Base-by-base conservation (phyloP, 306 rosid species). In the Neltuma alba region DNA sequence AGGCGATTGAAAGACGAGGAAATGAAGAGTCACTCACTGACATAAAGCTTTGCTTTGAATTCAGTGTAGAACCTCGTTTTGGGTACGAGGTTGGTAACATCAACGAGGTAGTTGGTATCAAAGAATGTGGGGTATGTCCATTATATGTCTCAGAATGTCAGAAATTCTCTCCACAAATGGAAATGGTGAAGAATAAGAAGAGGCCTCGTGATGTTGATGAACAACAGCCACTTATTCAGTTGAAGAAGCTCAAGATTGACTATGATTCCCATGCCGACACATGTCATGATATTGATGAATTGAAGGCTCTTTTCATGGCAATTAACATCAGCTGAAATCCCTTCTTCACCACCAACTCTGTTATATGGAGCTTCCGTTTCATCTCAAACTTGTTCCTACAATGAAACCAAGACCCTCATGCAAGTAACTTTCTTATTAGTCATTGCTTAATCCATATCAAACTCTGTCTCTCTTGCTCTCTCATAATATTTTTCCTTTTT, bases 111-210 rank as follows among this genome's bases (percentile, higher is more conserved):
- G 23, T 9, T 52, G 28, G 13, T 33, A 18, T 33, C 9, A 63
- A 63, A 63, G 45, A 64, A 64, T 34, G 27, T 36, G 70, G 70
- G 28, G 45, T 64, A 16, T 64, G 45, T 21, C 70, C 70, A 20
- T 8, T 64, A 64, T 64, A 64, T 36, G 70, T 36, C 16, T 64
- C 27, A 18, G 44, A 34, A 0, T 55, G 31, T 21, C 62, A 21
- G 30, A 9, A 55, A 23, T 21, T 8, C 15, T 9, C 1, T 55
- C 62, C 15, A 0, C 62, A 55, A 9, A 21, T 21, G 62, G 30
- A 23, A 55, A 8, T 55, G 30, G 62, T 12, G 15, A 55, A 10
- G 30, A 55, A 21, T 36, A 20, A 34, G 14, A 64, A 64, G 70
- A 64, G 45, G 45, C 28, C 45, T 34, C 44, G 45, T 0, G 41